These are phyloP conservation scores for Macrolepiota dolichaula DNA, from an alignment of 768 basidiomycete species.

Conservation along the genomic window DNA sequence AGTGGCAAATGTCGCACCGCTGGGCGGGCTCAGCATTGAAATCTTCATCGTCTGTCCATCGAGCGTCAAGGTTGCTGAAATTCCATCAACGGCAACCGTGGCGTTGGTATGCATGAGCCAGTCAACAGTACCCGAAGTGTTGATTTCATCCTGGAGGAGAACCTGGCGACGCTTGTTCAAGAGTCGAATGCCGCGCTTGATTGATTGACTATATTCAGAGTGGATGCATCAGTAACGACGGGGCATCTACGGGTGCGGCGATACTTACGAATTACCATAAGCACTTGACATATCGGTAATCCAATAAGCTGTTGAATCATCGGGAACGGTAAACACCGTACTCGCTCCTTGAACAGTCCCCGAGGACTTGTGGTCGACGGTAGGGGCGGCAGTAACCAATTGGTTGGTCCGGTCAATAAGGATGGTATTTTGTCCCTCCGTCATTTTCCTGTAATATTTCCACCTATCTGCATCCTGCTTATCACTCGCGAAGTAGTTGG, in stretches of 20 bases:
- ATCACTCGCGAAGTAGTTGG: slow-evolving; percentile 76
- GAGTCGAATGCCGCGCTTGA: slow-evolving; percentile 81
- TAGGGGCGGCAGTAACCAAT: slow-evolving; percentile 66
- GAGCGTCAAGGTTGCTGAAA: slow-evolving; percentile 72
- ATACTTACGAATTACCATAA: slow-evolving; percentile 67
- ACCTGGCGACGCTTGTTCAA: slow-evolving; percentile 86
- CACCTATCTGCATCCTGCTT: slow-evolving; percentile 70
- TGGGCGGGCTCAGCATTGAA: slow-evolving; percentile 61
- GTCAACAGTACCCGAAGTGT: slow-evolving; percentile 50
- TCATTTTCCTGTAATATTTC: slow-evolving; percentile 94
- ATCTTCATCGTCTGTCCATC: slow-evolving; percentile 67
- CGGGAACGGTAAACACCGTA: slow-evolving; percentile 64
- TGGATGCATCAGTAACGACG: slow-evolving; percentile 13
- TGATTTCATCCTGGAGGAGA: slow-evolving; percentile 91
- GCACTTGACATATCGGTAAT: slow-evolving; percentile 74
- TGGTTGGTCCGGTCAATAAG: slow-evolving; percentile 77
- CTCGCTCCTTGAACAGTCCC: slow-evolving; percentile 80
- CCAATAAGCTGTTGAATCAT: slow-evolving; percentile 77
- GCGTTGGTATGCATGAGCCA: slow-evolving; percentile 99
- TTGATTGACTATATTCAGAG: slow-evolving; percentile 46
- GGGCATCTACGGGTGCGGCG: neutral
- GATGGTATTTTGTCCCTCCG: slow-evolving; percentile 96
- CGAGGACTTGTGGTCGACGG: slow-evolving; percentile 44
- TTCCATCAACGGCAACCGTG: slow-evolving; percentile 49
- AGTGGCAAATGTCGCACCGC: slow-evolving; percentile 64